Base-by-base conservation (phyloP, 768 basidiomycete genomes). In the Amanita jacksonii region DNA sequence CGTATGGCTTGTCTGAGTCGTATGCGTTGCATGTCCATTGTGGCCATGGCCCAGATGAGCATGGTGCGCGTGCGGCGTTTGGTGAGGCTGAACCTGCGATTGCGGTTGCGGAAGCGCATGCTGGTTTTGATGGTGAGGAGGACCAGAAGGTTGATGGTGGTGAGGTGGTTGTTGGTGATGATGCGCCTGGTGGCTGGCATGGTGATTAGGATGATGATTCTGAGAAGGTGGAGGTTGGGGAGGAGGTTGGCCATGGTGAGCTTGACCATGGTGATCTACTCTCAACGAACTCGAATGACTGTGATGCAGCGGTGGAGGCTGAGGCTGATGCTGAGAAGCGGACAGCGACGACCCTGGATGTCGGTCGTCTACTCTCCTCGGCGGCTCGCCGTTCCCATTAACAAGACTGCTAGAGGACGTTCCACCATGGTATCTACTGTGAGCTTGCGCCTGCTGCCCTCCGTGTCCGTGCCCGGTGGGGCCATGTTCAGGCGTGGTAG, bases 301-400 rank as follows among this genome's bases (percentile, higher is more conserved):
- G 42, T 60, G 58, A 22, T 56, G 49, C 41, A 53, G 54, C 46
- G 39, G 54, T 45, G 5, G 52, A 31, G 24, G 50, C 16, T 41
- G 39, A 41, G 39, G 15, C 15, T 31, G 24, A 27, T 41, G 39
- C 3, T 10, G 45, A n/a, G 50, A 22, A 15, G 49, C 45, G 22
- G 20, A 9, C 40, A 50, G 51, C 10, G 47, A 28, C 19, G 51
- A 44, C 8, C 51, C 39, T 24, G 50, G 31, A 42, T 52, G 50
- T 33, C 52, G 54, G 25, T 36, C 30, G 28, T 38, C 25, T 23
- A 25, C 7, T 23, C 34, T 13, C 22, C 42, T 43, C 13, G 23
- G 16, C 8, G 34, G 36, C n/a, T 44, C 44, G 16, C 43, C 12
- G 36, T 48, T 35, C 30, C 48, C 42, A 42, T 48, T 31, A 34